Conservation (phyloP, 106 monocot genomes). For the Iris macrosiphon region DNA sequence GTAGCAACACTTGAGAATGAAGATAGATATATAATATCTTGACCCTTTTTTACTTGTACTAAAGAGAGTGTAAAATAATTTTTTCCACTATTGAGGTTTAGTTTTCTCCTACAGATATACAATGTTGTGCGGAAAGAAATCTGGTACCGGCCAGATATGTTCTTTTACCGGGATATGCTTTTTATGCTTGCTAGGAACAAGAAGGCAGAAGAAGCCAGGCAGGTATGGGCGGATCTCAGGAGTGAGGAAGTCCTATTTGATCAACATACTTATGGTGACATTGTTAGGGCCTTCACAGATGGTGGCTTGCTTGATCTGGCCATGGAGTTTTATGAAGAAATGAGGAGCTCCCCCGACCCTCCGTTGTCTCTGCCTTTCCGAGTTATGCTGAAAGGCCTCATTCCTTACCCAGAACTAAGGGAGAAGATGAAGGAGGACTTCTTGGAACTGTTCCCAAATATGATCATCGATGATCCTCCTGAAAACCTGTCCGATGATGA, state of each 20-base stretch:
- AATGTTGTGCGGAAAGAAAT: conserved; percentile 79
- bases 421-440: conserved; percentile 82
- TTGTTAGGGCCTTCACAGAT: conserved; percentile 79
- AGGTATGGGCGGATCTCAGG: conserved; percentile 71
- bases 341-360: conserved; percentile 76
- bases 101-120: conserved; percentile 60
- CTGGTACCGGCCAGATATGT: conserved; percentile 99
- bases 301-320: conserved; percentile 57
- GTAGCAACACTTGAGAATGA: too few species aligned
- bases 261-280: conserved; percentile 93
- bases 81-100: too few species aligned
- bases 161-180: conserved; percentile 93
- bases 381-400: conserved; percentile 85
- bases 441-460: conserved; percentile 75
- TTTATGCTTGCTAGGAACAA: conserved; percentile 91
- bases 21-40: too few species aligned
- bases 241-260: conserved; percentile 74
- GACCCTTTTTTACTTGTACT: too few species aligned
- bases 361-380: conserved; percentile 86
- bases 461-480: conserved; percentile 77
- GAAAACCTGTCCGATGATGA: conserved; percentile 45
- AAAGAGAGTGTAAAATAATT: too few species aligned
- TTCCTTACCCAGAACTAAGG: conserved; percentile 74
- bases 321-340: conserved; percentile 91
- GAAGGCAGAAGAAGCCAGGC: conserved; percentile 40